These are phyloP conservation scores for Incumbomyces lentus DNA, from an alignment of 2,329 filamentous ascomycete genomes.

Conservation along the genomic window DNA sequence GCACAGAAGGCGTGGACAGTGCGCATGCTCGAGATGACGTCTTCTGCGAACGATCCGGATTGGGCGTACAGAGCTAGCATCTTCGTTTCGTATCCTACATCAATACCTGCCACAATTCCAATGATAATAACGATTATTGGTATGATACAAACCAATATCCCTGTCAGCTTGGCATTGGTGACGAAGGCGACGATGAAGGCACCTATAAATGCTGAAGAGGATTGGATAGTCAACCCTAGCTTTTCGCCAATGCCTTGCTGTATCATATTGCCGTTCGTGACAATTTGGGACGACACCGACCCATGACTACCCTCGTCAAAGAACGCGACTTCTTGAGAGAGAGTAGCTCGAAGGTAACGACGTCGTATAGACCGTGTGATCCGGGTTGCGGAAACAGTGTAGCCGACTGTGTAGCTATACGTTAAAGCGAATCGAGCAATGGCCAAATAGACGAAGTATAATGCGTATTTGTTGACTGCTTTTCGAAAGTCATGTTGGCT, in stretches of 20 bases:
- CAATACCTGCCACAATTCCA: constrained; percentile 12
- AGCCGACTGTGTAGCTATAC: constrained; percentile 25
- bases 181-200: constrained; percentile 22
- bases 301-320: constrained; percentile 23
- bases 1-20: constrained; percentile 21
- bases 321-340: constrained; percentile 25
- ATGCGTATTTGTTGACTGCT: constrained; percentile 14
- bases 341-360: constrained; percentile 22
- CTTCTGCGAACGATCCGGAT: constrained; percentile 19
- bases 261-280: constrained; percentile 24
- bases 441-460: constrained; percentile 31
- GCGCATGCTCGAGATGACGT: constrained; percentile 14
- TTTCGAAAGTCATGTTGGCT: constrained; percentile 17
- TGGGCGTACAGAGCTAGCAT: constrained; percentile 19
- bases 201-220: constrained; percentile 16
- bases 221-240: constrained; percentile 18
- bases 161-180: constrained; percentile 21
- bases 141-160: constrained; percentile 18
- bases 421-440: constrained; percentile 26
- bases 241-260: constrained; percentile 21
- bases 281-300: constrained; percentile 23
- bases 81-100: constrained; percentile 14
- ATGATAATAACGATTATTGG: constrained; percentile 14
- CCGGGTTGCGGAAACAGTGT: constrained; percentile 20
- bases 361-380: constrained; percentile 19